Evolutionary conservation across 129 eudicot species (phyloP).

Genomic region (Chrysanthemum seticuspe): DNA sequence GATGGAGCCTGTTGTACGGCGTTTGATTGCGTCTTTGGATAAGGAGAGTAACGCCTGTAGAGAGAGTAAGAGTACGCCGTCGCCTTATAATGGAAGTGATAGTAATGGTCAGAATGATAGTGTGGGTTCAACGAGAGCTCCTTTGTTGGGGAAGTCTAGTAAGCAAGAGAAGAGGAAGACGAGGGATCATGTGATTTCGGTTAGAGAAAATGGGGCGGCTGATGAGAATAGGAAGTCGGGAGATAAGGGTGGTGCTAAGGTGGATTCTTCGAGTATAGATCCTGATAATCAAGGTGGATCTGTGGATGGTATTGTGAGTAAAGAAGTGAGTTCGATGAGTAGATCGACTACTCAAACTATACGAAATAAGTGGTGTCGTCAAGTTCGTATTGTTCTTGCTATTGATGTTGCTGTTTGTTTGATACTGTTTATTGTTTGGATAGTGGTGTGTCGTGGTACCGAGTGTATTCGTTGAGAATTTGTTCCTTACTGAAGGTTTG

Average conservation of each 20-base stretch:
- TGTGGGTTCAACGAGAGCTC: conserved; percentile 63
- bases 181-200: conserved; percentile 62
- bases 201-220: conserved; percentile 54
- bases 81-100: conserved; percentile 28
- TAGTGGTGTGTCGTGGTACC: conserved; percentile 62
- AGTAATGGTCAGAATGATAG: conserved; percentile 38
- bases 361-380: conserved; percentile 67
- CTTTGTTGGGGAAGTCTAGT: conserved; percentile 60
- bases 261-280: conserved; percentile 40
- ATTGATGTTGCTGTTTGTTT: conserved; percentile 66
- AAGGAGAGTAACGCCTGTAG: neutral
- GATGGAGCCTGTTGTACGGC: conserved; percentile 46
- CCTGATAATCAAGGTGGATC: conserved; percentile 35
- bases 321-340: conserved; percentile 44
- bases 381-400: conserved; percentile 68
- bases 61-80: conserved; percentile 29
- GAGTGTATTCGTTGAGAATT: conserved; percentile 45
- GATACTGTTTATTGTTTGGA: conserved; percentile 62
- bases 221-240: conserved; percentile 59
- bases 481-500: conserved; percentile 1
- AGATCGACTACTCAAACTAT: conserved; percentile 48
- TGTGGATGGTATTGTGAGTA: conserved; percentile 36
- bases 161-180: conserved; percentile 54
- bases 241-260: conserved; percentile 42
- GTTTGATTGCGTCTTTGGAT: conserved; percentile 46